Evolutionary conservation across 2,329 filamentous ascomycete species (phyloP).

Genomic region (Pseudofabraea citricarpa): DNA sequence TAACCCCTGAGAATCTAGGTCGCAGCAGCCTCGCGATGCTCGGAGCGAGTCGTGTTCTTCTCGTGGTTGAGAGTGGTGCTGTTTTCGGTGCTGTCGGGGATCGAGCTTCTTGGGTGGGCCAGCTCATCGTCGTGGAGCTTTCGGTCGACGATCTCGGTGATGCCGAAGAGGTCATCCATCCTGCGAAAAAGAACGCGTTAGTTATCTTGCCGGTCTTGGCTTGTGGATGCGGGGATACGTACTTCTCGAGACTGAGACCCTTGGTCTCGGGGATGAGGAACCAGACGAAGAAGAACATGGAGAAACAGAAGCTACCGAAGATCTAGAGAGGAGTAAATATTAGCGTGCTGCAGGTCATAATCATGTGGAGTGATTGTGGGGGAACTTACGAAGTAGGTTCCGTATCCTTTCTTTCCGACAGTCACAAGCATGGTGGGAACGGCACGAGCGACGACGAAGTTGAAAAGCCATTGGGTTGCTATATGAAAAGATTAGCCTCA

Average conservation of each 20-base stretch:
- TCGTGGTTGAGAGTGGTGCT: too few relatives aligned
- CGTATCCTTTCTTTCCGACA: conserved; percentile 39
- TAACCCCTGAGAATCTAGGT: too few relatives aligned
- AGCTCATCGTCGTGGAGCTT: too few relatives aligned
- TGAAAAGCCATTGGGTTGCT: conserved; percentile 71
- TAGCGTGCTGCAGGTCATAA: too few relatives aligned
- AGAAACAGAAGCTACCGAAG: conserved; percentile 60
- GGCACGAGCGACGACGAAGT: conserved; percentile 65
- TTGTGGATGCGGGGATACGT: conserved; percentile 3
- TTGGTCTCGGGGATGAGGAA: conserved; percentile 53
- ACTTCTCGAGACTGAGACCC: conserved; percentile 53
- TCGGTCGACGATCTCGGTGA: conserved; percentile 44
- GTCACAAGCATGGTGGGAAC: conserved; percentile 63
- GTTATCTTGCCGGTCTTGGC: conserved; percentile 1
- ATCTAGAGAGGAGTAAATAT: too few relatives aligned
- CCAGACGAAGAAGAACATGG: conserved; percentile 59
- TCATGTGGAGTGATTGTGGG: too few relatives aligned
- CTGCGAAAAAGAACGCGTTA: conserved; percentile 2
- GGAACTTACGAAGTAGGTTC: conserved; percentile 51
- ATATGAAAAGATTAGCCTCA: too few relatives aligned
- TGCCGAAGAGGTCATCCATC: conserved; percentile 63
- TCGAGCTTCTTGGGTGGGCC: too few relatives aligned
- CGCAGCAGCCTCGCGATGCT: too few relatives aligned
- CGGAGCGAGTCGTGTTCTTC: too few relatives aligned
- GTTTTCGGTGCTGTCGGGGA: too few relatives aligned